phyloP scores from a whole-genome alignment of 169 alveolate genomes.

The Plasmodium blacklocki region DNA sequence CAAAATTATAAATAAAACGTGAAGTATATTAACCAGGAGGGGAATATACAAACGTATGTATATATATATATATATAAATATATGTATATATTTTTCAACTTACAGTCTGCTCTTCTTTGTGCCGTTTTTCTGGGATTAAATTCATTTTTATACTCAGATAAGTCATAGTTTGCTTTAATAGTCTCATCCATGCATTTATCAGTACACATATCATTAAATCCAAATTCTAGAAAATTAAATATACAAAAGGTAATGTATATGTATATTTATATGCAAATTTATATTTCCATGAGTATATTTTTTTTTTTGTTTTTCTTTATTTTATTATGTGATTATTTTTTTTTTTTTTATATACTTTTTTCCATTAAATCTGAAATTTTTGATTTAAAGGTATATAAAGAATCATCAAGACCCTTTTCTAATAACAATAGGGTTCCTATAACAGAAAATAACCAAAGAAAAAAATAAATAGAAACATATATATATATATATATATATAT shows the following conservation, averaged over 20 bases:
- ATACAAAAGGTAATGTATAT: neutral
- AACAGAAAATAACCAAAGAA: no score
- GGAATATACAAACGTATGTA: neutral
- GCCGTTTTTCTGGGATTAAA: conserved; percentile 10
- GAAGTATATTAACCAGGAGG: neutral
- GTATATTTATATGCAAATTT: neutral
- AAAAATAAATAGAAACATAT: neutral
- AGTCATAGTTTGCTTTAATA: conserved; percentile 8
- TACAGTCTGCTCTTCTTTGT: conserved; percentile 57
- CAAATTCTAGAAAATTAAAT: conserved; percentile 20
- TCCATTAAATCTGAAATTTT: conserved; percentile 45
- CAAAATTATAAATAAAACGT: neutral
- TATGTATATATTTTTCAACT: neutral
- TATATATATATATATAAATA: neutral
- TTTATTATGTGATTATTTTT: no score
- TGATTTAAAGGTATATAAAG: conserved; percentile 26
- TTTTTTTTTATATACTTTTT: conserved; percentile 18
- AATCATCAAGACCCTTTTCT: conserved; percentile 16
- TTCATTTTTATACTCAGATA: conserved; percentile 11
- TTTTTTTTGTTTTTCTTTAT: neutral
- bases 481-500: neutral
- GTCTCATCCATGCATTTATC: conserved; percentile 33
- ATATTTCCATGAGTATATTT: neutral
- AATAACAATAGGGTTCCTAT: conserved; percentile 23
- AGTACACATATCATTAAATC: conserved; percentile 57